Evolutionary conservation across 2,329 filamentous ascomycete species (phyloP).

Genomic region (Aspergillus amoenus): DNA sequence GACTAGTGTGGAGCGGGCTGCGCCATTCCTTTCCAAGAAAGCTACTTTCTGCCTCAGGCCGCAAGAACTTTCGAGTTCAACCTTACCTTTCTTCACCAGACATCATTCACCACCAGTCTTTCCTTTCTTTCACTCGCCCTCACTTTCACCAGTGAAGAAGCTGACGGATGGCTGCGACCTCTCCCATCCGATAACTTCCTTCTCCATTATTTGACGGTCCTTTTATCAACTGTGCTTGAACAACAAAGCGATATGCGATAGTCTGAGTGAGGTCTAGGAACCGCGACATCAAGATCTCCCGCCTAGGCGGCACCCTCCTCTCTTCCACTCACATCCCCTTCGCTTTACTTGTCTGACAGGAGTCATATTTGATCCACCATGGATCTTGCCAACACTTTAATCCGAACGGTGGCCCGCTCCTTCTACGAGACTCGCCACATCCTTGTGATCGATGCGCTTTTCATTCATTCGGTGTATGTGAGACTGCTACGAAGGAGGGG

Average conservation of each 20-base stretch:
- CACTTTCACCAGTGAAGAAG: background rate
- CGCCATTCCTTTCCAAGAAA: background rate
- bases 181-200: background rate
- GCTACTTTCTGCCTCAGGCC: background rate
- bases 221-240: background rate
- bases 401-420: conserved; percentile 80
- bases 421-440: conserved; percentile 87
- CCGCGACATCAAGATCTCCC: background rate
- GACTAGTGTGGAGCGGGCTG: background rate
- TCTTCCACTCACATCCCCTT: background rate
- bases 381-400: conserved; percentile 72
- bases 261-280: conserved; percentile 1
- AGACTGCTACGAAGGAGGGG: background rate
- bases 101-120: background rate
- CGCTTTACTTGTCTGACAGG: background rate
- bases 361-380: conserved; percentile 36
- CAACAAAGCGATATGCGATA: background rate
- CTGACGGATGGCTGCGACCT: background rate
- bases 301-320: background rate
- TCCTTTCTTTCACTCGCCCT: background rate
- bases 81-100: background rate
- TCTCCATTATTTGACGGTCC: background rate
- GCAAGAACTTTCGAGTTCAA: background rate
- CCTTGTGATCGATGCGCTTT: conserved; percentile 75
- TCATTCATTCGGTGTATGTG: conserved; percentile 67